These are phyloP conservation scores for Prunus fruticosa DNA, from an alignment of 306 rosid species.

Conservation along the genomic window DNA sequence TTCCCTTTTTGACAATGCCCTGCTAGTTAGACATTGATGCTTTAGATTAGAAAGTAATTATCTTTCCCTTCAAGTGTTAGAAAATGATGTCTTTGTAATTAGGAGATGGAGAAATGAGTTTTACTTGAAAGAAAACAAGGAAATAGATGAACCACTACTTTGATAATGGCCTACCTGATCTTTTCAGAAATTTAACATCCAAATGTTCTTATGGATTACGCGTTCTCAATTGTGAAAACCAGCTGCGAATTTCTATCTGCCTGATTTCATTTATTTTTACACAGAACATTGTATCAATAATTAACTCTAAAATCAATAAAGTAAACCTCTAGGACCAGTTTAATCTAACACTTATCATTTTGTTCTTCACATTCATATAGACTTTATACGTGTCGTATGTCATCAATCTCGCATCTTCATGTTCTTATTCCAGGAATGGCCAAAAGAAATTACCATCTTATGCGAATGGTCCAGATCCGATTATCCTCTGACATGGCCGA, in stretches of 20 bases:
- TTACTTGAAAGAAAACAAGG: not conserved
- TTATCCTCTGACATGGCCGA: constrained; percentile 80
- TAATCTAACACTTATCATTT: not conserved
- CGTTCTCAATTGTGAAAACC: no score
- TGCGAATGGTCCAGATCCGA: constrained; percentile 96
- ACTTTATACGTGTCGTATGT: not conserved
- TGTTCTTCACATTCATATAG: not conserved
- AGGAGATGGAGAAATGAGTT: not conserved
- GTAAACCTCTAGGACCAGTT: not conserved
- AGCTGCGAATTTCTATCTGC: no score
- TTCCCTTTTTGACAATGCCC: not conserved
- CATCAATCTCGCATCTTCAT: not conserved
- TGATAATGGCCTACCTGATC: constrained; percentile 1
- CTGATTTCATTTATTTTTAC: not conserved
- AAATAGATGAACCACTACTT: not conserved
- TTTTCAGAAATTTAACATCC: constrained; percentile 15
- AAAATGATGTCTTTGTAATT: not conserved
- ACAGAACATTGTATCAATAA: not conserved
- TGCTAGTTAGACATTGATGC: no score
- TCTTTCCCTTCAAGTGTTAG: not conserved
- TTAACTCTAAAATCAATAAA: no score
- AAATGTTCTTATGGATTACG: not conserved
- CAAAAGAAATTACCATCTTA: constrained; percentile 90
- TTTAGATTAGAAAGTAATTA: not conserved
- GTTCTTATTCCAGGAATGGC: constrained; percentile 66